Conservation (phyloP, 1,139 yeast species). For the Torulaspora globosa region DNA sequence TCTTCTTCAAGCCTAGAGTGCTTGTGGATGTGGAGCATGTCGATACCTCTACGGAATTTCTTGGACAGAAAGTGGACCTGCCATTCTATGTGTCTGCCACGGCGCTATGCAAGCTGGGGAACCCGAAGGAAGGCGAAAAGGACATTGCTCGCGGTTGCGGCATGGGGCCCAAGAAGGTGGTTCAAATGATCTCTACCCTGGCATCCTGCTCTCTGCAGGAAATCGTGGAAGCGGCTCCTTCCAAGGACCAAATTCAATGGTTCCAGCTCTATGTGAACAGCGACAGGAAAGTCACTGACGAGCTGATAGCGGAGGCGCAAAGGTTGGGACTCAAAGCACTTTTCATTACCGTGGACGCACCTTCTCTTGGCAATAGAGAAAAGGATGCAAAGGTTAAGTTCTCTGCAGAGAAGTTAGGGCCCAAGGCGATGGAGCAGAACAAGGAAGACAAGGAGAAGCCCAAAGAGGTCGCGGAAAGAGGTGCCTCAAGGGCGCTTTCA, state of each 20-base stretch:
- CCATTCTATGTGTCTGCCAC: constrained; percentile 81
- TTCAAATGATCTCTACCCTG: constrained; percentile 79
- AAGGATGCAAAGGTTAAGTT: constrained; percentile 53
- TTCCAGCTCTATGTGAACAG: constrained; percentile 82
- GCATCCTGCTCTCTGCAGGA: constrained; percentile 75
- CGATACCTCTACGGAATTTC: constrained; percentile 52
- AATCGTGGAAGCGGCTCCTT: constrained; percentile 54
- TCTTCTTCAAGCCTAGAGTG: constrained; percentile 78
- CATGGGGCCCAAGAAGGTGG: constrained; percentile 53
- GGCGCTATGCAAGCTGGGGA: constrained; percentile 76
- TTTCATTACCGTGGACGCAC: constrained; percentile 90
- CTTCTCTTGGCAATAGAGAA: constrained; percentile 92
- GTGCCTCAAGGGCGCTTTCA: constrained; percentile 84
- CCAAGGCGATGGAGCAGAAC: constrained; percentile 25
- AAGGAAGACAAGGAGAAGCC: constrained; percentile 4
- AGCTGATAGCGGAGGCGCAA: constrained; percentile 68
- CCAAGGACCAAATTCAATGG: constrained; percentile 62
- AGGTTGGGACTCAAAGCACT: constrained; percentile 70
- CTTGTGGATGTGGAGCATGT: constrained; percentile 56
- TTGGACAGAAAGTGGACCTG: constrained; percentile 48
- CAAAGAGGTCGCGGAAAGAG: constrained; percentile 52
- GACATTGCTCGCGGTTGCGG: constrained; percentile 74
- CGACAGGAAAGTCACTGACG: constrained; percentile 57
- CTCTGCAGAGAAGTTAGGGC: constrained; percentile 42
- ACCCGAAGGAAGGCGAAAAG: constrained; percentile 69